phyloP scores from a whole-genome alignment of 1,284 basidiomycete genomes.

The Athelia sp. region DNA sequence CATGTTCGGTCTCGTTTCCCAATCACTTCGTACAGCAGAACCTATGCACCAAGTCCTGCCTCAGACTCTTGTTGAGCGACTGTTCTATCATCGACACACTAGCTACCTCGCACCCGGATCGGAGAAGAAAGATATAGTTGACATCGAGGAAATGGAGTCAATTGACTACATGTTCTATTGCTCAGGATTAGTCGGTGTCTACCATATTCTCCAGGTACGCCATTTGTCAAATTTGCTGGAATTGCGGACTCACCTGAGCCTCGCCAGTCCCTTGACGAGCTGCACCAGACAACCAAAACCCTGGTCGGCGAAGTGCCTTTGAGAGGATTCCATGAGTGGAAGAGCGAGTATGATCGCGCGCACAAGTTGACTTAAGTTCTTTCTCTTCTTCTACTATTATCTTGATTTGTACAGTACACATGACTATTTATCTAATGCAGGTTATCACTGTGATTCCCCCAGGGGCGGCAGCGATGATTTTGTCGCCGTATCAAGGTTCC shows the following conservation, averaged over 20 bases:
- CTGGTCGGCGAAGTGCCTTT: conserved; percentile 45
- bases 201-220: conserved; percentile 37
- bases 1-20: conserved; percentile 38
- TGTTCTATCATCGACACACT: conserved; percentile 34
- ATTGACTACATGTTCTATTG: conserved; percentile 43
- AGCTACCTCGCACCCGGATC: neutral
- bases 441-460: no score
- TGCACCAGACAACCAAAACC: conserved; percentile 32
- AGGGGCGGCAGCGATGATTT: no score
- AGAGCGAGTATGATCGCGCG: conserved; percentile 23
- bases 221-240: neutral
- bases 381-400: neutral
- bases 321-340: conserved; percentile 39
- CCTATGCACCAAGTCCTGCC: conserved; percentile 42
- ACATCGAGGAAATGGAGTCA: conserved; percentile 24
- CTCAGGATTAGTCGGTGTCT: conserved; percentile 37
- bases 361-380: conserved; percentile 8
- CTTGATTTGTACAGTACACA: no score
- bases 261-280: conserved; percentile 35
- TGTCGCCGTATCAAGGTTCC: no score
- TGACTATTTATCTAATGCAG: no score
- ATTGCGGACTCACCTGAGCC: neutral
- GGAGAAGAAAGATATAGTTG: conserved; percentile 9
- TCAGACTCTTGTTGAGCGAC: conserved; percentile 35
- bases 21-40: conserved; percentile 41